phyloP scores from a whole-genome alignment of 495 filamentous ascomycete genomes.

The Elaphomyces granulatus region DNA sequence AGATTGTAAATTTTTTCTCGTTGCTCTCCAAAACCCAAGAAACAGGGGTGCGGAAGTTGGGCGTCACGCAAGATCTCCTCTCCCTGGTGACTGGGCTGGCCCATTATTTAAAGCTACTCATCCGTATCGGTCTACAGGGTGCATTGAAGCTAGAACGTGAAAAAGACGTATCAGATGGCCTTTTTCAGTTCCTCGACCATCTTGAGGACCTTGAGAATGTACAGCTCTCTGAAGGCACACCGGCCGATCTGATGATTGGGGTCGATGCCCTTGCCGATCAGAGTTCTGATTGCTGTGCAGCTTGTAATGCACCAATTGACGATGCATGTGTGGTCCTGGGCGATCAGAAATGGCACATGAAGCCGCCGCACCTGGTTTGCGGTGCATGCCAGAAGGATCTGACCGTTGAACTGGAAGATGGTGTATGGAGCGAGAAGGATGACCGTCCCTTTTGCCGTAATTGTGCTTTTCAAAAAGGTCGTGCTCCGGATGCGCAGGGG shows the following conservation, averaged over 20 bases:
- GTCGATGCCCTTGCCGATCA: constrained; percentile 60
- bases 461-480: constrained; percentile 41
- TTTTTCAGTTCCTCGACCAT: constrained; percentile 68
- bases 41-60: constrained; percentile 68
- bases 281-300: constrained; percentile 64
- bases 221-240: constrained; percentile 41
- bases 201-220: constrained; percentile 59
- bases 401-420: constrained; percentile 45
- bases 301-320: constrained; percentile 78
- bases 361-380: constrained; percentile 57
- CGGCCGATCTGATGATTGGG: constrained; percentile 58
- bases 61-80: constrained; percentile 92
- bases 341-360: constrained; percentile 68
- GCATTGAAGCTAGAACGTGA: constrained; percentile 84
- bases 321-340: constrained; percentile 69
- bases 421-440: constrained; percentile 49
- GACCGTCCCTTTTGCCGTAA: constrained; percentile 51
- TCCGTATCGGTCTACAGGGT: constrained; percentile 91
- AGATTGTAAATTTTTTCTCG: constrained; percentile 96
- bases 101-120: constrained; percentile 95
- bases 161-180: constrained; percentile 51
- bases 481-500: constrained; percentile 32
- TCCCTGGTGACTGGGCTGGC: constrained; percentile 92
- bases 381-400: constrained; percentile 60
- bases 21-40: constrained; percentile 89